Conservation (phyloP, 331 rosid species). For the Quercus lobata region DNA sequence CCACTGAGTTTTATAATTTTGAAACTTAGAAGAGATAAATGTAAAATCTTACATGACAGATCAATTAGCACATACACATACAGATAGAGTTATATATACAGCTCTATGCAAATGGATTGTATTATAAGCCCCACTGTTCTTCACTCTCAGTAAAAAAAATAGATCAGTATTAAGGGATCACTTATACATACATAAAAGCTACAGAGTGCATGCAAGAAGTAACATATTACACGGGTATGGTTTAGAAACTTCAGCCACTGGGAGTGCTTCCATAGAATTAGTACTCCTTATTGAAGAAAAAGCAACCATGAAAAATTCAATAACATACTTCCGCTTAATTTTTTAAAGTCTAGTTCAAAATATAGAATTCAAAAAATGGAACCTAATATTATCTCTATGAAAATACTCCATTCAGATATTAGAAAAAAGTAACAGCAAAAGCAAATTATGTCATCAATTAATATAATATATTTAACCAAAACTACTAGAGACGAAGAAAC, state of each 20-base stretch:
- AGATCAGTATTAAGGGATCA: background rate
- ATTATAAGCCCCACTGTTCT: no score
- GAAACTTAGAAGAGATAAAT: slow-evolving; percentile 28
- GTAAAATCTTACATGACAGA: background rate
- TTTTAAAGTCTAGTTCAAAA: background rate
- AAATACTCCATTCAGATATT: background rate
- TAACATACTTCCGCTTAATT: background rate
- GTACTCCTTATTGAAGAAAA: background rate
- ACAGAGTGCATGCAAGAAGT: background rate
- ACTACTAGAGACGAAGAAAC: background rate
- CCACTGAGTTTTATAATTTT: slow-evolving; percentile 53
- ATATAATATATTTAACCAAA: background rate
- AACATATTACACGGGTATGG: background rate
- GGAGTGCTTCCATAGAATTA: background rate
- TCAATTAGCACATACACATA: background rate
- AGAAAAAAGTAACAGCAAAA: background rate
- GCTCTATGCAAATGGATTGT: background rate
- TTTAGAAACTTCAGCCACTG: background rate
- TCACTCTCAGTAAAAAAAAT: no score
- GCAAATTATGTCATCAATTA: background rate
- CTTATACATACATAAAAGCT: background rate
- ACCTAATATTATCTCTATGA: background rate
- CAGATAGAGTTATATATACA: background rate
- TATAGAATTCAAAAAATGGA: background rate
- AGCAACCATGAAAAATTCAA: background rate